Percentiles rank a stretch among this genome's conserved stretches.
Evolutionary conservation across 176 grass and related monocot species (phyloP).

Genomic region (Saccharum officinarum): DNA sequence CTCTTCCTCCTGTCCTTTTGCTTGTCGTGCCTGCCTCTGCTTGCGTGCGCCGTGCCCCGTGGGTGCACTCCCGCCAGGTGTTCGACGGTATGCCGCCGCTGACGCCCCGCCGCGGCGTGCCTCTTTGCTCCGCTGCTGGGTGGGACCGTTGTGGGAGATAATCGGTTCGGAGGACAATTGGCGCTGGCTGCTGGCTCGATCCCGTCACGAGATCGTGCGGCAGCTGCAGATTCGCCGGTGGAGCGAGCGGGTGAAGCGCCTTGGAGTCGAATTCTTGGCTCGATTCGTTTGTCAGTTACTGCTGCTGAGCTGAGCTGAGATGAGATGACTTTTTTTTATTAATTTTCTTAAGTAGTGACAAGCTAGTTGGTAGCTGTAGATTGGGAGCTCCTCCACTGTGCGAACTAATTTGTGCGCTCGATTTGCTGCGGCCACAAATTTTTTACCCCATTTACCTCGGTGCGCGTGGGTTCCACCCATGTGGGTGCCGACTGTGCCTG

Average conservation of each 20-base stretch:
- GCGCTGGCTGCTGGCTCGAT: neutral
- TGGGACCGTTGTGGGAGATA: neutral
- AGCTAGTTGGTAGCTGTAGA: conserved; percentile 2
- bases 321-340: neutral
- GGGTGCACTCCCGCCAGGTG: neutral
- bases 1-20: neutral
- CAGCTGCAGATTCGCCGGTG: neutral
- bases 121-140: too few relatives aligned
- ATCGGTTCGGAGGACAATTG: too few relatives aligned
- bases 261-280: neutral
- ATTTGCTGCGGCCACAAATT: neutral
- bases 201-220: neutral
- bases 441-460: neutral
- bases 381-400: neutral
- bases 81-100: conserved; percentile 27
- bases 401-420: conserved; percentile 5
- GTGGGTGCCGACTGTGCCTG: conserved; percentile 4
- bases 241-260: neutral
- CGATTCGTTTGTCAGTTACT: neutral
- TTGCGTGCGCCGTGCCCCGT: neutral
- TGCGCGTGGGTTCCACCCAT: conserved; percentile 41
- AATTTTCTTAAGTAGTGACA: neutral
- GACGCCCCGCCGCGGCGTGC: neutral
- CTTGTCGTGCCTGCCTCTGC: conserved; percentile 5
- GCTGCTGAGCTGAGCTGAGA: neutral